phyloP scores from a whole-genome alignment of 495 filamentous ascomycete genomes.

The Lophiotrema nucula region DNA sequence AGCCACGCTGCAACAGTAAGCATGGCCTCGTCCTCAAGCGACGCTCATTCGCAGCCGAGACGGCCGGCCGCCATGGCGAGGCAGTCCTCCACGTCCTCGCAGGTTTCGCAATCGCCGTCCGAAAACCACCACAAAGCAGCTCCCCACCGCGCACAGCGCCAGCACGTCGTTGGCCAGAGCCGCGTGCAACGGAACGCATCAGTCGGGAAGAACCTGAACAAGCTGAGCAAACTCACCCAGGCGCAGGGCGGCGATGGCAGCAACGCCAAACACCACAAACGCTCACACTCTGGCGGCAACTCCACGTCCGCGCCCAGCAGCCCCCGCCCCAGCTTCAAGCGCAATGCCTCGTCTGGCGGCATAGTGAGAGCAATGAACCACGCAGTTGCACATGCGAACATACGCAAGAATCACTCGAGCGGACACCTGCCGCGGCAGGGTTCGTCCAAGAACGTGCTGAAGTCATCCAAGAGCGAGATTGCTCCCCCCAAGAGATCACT shows the following conservation, averaged over 20 bases:
- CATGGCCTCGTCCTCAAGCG: constrained; percentile 30
- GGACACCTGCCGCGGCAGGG: constrained; percentile 37
- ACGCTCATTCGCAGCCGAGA: constrained; percentile 35
- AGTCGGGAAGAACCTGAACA: constrained; percentile 37
- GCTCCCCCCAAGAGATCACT: constrained; percentile 26
- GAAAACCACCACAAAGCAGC: constrained; percentile 25
- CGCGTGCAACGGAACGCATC: constrained; percentile 34
- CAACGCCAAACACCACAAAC: constrained; percentile 30
- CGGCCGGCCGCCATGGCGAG: constrained; percentile 25
- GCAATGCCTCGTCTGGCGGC: constrained; percentile 39
- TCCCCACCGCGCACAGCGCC: constrained; percentile 29
- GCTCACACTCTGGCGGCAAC: constrained; percentile 34
- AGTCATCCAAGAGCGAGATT: constrained; percentile 37
- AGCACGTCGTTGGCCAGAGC: constrained; percentile 35
- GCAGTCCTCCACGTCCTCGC: constrained; percentile 34
- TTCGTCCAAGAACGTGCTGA: constrained; percentile 35
- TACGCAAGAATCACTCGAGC: constrained; percentile 43
- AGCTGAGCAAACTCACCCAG: constrained; percentile 34
- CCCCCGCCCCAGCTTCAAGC: constrained; percentile 36
- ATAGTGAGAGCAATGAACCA: constrained; percentile 32
- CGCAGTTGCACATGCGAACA: constrained; percentile 25
- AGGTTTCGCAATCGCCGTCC: constrained; percentile 37
- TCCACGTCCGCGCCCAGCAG: constrained; percentile 32
- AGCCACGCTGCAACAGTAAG: constrained; percentile 25
- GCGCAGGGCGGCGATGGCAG: constrained; percentile 28